These are phyloP conservation scores for Colletotrichum scovillei DNA, from an alignment of 2,329 filamentous ascomycete genomes.

Conservation along the genomic window DNA sequence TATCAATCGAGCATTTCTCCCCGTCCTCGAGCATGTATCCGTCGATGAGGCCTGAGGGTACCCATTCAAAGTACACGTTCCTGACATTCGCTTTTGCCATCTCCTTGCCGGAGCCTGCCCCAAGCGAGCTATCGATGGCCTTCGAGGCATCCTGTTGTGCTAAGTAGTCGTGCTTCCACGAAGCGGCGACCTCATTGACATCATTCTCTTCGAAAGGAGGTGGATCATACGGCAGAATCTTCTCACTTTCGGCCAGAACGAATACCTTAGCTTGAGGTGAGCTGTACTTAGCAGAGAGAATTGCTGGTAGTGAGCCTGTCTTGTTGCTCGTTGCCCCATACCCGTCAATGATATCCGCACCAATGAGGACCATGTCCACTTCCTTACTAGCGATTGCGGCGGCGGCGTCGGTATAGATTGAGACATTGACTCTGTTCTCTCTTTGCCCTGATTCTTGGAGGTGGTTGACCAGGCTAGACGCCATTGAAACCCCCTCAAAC, in stretches of 20 bases:
- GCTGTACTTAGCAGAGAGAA: slow-evolving; percentile 64
- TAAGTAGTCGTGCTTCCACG: slow-evolving; percentile 51
- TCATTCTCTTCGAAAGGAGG: slow-evolving; percentile 60
- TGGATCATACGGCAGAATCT: slow-evolving; percentile 61
- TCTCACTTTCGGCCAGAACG: slow-evolving; percentile 70
- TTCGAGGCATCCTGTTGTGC: neutral
- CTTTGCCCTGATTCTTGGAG: slow-evolving; percentile 39
- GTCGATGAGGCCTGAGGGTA: slow-evolving; percentile 61
- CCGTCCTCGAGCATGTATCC: slow-evolving; percentile 67
- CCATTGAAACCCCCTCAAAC: slow-evolving; percentile 72
- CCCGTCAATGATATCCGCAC: slow-evolving; percentile 71
- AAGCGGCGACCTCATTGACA: slow-evolving; percentile 57
- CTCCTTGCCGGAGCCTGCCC: neutral
- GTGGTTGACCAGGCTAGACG: slow-evolving; percentile 51
- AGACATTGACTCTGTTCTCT: slow-evolving; percentile 50
- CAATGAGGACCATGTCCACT: slow-evolving; percentile 71
- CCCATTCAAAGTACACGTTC: slow-evolving; percentile 72
- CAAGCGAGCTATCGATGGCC: slow-evolving; percentile 32
- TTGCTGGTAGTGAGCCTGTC: slow-evolving; percentile 69
- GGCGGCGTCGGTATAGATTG: slow-evolving; percentile 70
- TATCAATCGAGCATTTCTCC: slow-evolving; percentile 50
- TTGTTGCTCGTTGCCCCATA: slow-evolving; percentile 74
- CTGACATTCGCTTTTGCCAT: slow-evolving; percentile 43
- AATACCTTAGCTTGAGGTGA: slow-evolving; percentile 60
- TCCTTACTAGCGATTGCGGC: slow-evolving; percentile 62